Evolutionary conservation across 768 basidiomycete species (phyloP).

Genomic region (Suillus variegatus): DNA sequence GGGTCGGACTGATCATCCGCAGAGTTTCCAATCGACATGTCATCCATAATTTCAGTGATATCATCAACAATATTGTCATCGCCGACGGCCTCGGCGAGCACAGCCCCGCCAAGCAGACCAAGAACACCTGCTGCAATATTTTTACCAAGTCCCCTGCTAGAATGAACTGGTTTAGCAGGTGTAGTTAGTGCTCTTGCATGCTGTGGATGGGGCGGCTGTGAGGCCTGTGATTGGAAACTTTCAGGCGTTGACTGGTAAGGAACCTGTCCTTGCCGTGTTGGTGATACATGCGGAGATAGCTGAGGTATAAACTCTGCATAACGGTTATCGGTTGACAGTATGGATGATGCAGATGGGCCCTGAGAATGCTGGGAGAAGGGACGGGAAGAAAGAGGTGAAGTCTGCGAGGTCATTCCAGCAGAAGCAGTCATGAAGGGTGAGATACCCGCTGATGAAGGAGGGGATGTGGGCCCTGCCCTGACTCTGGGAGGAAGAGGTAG

Average conservation of each 20-base stretch:
- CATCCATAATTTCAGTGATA: constrained; percentile 1
- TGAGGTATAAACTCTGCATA: not conserved
- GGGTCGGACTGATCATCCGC: not conserved
- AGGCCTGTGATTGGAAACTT: not conserved
- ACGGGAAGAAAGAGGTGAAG: not conserved
- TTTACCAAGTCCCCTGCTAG: not conserved
- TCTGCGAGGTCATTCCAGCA: not conserved
- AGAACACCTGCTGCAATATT: not conserved
- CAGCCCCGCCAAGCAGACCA: not conserved
- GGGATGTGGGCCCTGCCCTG: not conserved
- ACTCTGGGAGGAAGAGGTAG: not conserved
- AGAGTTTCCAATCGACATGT: not conserved
- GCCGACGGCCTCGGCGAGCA: not conserved
- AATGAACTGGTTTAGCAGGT: not conserved
- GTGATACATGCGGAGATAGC: not conserved
- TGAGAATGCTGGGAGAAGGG: not conserved
- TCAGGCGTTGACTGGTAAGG: not conserved
- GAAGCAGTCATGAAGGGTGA: not conserved
- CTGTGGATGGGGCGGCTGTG: not conserved
- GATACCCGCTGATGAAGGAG: not conserved
- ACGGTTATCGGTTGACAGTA: not conserved
- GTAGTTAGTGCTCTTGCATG: not conserved
- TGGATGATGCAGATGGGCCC: not conserved
- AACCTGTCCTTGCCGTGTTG: not conserved
- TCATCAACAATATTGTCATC: not conserved